Percentiles rank a stretch among this genome's conserved stretches.
phyloP scores from a whole-genome alignment of 345 rosid species.

The Luvunga scandens region DNA sequence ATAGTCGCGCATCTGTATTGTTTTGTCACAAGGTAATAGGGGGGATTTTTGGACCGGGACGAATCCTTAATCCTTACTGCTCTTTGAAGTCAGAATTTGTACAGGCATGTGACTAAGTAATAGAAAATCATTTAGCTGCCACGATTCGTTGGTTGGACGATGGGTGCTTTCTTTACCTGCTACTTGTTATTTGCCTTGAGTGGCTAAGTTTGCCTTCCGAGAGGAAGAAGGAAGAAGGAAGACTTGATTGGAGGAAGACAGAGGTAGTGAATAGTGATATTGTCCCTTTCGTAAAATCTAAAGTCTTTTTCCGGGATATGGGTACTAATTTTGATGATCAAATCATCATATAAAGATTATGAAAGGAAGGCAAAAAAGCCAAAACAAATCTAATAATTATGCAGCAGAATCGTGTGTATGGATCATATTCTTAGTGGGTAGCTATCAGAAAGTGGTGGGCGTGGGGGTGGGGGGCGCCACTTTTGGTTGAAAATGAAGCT shows the following conservation, averaged over 20 bases:
- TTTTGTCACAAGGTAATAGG: neutral
- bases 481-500: constrained; percentile 34
- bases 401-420: constrained; percentile 27
- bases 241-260: constrained; percentile 15
- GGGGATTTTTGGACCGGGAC: neutral
- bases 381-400: constrained; percentile 34
- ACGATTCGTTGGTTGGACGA: too few relatives aligned
- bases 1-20: neutral
- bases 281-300: constrained; percentile 34
- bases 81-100: neutral
- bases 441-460: constrained; percentile 26
- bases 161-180: neutral
- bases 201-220: neutral
- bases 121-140: neutral
- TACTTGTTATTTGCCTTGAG: neutral
- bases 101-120: neutral
- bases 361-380: constrained; percentile 7
- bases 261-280: constrained; percentile 7
- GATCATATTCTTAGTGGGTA: constrained; percentile 35
- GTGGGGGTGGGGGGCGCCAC: constrained; percentile 17
- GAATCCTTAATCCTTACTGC: neutral
- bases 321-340: constrained; percentile 30
- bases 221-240: constrained; percentile 2
- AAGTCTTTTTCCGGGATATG: constrained; percentile 42
- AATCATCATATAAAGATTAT: constrained; percentile 10